These are phyloP conservation scores for Candida awuae DNA, from an alignment of 805 yeast species.

Conservation along the genomic window DNA sequence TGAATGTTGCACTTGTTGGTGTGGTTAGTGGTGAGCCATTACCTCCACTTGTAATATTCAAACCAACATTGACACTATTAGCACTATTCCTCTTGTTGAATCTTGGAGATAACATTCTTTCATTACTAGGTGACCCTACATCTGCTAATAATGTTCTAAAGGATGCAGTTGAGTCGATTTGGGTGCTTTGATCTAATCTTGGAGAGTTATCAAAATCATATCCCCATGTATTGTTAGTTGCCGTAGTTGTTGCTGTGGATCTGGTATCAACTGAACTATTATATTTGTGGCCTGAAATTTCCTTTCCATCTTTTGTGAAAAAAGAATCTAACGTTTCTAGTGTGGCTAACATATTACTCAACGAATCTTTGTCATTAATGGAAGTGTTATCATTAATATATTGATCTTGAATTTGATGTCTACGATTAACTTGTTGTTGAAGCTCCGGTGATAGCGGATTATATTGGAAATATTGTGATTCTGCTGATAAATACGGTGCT, in stretches of 20 bases:
- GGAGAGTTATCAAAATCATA: conserved; percentile 23
- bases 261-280: conserved; percentile 57
- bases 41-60: not conserved
- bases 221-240: conserved; percentile 20
- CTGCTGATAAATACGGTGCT: conserved; percentile 8
- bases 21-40: not conserved
- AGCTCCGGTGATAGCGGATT: conserved; percentile 24
- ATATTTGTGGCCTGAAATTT: conserved; percentile 33
- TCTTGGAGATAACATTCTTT: conserved; percentile 11
- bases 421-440: conserved; percentile 18
- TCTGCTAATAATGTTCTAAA: conserved; percentile 41
- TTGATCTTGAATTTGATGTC: conserved; percentile 18
- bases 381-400: conserved; percentile 38
- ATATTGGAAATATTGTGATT: conserved; percentile 27
- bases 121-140: conserved; percentile 13
- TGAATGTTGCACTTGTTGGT: not conserved
- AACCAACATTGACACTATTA: not conserved
- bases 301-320: conserved; percentile 55
- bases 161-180: conserved; percentile 52
- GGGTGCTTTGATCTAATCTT: conserved; percentile 20
- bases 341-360: conserved; percentile 89
- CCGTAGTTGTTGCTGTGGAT: conserved; percentile 34
- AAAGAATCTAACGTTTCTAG: conserved; percentile 83
- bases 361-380: conserved; percentile 55
- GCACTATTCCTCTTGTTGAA: conserved; percentile 1